phyloP scores from a whole-genome alignment of 257 asterid species.

The Thymus quinquecostatus region DNA sequence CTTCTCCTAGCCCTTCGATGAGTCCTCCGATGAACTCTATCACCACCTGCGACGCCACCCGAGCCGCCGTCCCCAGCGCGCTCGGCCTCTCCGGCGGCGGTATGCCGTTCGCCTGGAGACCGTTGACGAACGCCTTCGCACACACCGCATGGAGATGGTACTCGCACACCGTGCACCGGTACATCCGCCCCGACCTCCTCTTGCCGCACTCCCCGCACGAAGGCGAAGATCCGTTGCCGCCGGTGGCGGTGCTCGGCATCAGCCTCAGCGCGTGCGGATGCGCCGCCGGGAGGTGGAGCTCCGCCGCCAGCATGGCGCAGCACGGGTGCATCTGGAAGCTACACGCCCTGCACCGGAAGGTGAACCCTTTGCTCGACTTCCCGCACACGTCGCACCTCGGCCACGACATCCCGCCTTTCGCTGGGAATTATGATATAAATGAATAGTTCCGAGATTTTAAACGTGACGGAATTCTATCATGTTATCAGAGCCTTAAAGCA shows the following conservation, averaged over 20 bases:
- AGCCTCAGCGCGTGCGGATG: conserved; percentile 63
- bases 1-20: conserved; percentile 79
- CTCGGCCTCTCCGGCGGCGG: conserved; percentile 65
- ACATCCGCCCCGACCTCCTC: conserved; percentile 59
- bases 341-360: conserved; percentile 79
- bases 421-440: not conserved
- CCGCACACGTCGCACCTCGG: conserved; percentile 74
- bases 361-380: conserved; percentile 69
- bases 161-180: conserved; percentile 65
- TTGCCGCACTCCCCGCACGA: conserved; percentile 65
- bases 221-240: conserved; percentile 16
- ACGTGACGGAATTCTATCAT: too few relatives aligned
- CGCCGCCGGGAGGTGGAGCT: conserved; percentile 37
- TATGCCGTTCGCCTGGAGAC: conserved; percentile 64
- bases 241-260: conserved; percentile 36
- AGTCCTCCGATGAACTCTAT: conserved; percentile 74
- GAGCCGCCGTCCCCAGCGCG: conserved; percentile 63
- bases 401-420: conserved; percentile 64
- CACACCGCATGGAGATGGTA: conserved; percentile 78
- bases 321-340: conserved; percentile 93
- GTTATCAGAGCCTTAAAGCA: too few relatives aligned
- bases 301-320: conserved; percentile 72
- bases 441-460: too few relatives aligned
- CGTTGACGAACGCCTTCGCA: conserved; percentile 67
- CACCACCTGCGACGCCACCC: conserved; percentile 72